A percentile compares a stretch with the other conserved stretches of the same genome.
These are phyloP conservation scores for Silybum marianum DNA, from an alignment of 129 eudicot species.

Conservation along the genomic window DNA sequence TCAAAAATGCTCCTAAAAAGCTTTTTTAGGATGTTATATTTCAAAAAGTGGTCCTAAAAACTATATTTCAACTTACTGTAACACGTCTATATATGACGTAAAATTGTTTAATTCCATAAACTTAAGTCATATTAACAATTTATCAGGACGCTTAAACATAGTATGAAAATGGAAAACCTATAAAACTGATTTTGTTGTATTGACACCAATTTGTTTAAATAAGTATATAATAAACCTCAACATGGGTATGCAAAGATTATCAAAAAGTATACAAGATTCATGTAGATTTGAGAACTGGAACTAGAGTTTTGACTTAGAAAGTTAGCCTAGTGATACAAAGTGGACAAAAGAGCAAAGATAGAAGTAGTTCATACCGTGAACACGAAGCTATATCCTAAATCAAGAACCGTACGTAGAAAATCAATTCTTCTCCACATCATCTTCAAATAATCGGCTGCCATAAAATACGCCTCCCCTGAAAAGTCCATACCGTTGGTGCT, in stretches of 20 bases:
- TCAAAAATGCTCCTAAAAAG: background rate
- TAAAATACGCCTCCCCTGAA: conserved; percentile 40
- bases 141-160: background rate
- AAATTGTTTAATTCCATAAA: too few species aligned
- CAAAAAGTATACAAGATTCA: background rate
- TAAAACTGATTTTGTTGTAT: background rate
- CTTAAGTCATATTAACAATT: background rate
- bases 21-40: too few species aligned
- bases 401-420: conserved; percentile 39
- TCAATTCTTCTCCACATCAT: conserved; percentile 57
- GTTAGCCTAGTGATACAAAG: background rate
- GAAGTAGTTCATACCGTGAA: conserved; percentile 46
- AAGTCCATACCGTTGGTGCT: conserved; percentile 29
- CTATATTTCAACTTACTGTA: background rate
- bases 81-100: background rate
- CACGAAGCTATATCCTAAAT: conserved; percentile 54
- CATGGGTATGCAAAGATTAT: background rate
- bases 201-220: background rate
- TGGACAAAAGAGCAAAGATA: background rate
- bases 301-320: background rate
- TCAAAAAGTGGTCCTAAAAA: too few species aligned
- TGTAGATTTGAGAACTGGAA: background rate
- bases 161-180: background rate
- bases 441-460: conserved; percentile 45
- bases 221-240: background rate